Evolutionary conservation across 495 filamentous ascomycete species (phyloP), one percentile per base, ranked within the genome.

Genomic region (Bombardia bombarda): DNA sequence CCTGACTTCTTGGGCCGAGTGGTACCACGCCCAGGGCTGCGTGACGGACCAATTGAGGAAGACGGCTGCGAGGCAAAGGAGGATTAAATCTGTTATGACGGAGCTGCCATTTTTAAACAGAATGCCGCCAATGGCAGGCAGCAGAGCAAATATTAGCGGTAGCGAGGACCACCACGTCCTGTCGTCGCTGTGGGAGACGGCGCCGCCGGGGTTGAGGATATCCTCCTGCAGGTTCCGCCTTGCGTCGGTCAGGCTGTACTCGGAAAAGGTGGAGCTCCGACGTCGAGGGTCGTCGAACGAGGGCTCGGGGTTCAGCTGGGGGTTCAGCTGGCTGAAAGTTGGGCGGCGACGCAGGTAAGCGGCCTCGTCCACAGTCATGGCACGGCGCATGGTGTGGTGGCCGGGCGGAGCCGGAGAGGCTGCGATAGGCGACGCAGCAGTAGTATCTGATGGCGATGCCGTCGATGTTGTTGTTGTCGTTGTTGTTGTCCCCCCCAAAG

Each of bases 1-100:
- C 23, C 75, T 70, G 19, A 82, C 56, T 26, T 77, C 61, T 56
- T 92, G 87, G 1, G 90, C 84, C 1, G 84, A 78, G 42, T 82
- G 75, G 64, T 96, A 96, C 90, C 90, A 96, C 43, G 88, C 79
- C 90, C 92, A 98, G 53, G 92, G 93, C 43, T 89, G 63, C 42
- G 86, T 81, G 6, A 96, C 82, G 16, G 86, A 88, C 90, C 89
- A 96, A 59, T 97, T 90, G 40, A 98, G 69, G 51, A 97, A 95
- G 4, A 96, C 73, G 1, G 82, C 84, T 0, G 83, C 83, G 38
- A 98, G 55, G 4, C 73, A 74, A 21, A 98, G 63, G 34, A 97
- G 69, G 19, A 88, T 83, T 7, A 92, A 60, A 54, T 98, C 92
- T 2, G 90, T 95, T 26, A 88, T 74, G 42, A 95, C 71, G 3